Evolutionary conservation across 345 rosid species (phyloP).

Genomic region (Brassica incana): DNA sequence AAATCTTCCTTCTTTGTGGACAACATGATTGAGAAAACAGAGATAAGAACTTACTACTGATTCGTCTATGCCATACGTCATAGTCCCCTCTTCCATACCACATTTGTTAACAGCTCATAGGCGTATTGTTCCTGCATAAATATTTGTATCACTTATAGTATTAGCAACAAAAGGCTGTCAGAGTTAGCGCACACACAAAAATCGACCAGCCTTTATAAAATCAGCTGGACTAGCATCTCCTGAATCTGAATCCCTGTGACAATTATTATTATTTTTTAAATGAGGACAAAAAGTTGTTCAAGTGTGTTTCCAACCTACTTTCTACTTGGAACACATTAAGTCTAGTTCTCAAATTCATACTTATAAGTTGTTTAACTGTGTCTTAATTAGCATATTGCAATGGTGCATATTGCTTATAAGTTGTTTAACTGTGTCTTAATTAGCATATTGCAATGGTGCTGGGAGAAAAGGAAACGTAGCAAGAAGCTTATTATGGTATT

Average conservation of each 20-base stretch:
- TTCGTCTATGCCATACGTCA: slow-evolving; percentile 80
- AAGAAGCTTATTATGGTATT: not conserved
- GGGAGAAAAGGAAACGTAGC: not conserved
- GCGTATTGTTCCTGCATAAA: slow-evolving; percentile 74
- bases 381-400: not conserved
- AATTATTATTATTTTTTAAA: not conserved
- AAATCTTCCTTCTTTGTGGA: not conserved
- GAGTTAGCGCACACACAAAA: not conserved
- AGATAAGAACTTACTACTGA: slow-evolving; percentile 57
- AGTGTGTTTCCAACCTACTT: not conserved
- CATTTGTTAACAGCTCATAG: slow-evolving; percentile 72
- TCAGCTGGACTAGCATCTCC: slow-evolving; percentile 47
- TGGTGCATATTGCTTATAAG: not conserved
- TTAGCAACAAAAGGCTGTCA: not conserved
- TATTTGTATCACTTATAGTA: not conserved
- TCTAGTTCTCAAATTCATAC: slow-evolving; percentile 17
- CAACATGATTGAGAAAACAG: slow-evolving; percentile 5
- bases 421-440: not conserved
- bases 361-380: no score
- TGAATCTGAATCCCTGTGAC: slow-evolving; percentile 59
- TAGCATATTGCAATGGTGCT: not conserved
- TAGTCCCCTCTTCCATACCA: slow-evolving; percentile 78
- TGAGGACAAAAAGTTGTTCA: not conserved
- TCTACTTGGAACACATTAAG: not conserved
- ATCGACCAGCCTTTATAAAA: slow-evolving; percentile 62